phyloP scores from a whole-genome alignment of 305 asterid genomes.

The Nicotiana rustica region DNA sequence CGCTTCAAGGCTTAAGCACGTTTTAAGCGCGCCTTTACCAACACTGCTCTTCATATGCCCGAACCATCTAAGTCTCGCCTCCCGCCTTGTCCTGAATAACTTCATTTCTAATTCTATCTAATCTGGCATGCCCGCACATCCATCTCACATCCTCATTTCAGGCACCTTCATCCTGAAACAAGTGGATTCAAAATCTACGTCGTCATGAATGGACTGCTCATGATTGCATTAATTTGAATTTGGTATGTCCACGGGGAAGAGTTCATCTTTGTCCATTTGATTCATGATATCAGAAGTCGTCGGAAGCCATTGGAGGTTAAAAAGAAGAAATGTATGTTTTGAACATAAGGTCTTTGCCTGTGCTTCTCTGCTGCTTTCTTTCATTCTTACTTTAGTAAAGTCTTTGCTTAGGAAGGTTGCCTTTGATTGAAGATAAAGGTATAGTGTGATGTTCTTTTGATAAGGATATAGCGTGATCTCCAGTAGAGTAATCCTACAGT shows the following conservation, averaged over 20 bases:
- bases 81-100: too few relatives aligned
- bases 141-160: too few relatives aligned
- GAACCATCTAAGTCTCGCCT: too few relatives aligned
- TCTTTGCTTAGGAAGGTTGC: slow-evolving; percentile 10
- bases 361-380: neutral
- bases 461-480: slow-evolving; percentile 15
- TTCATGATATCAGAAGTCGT: neutral
- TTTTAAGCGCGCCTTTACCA: too few relatives aligned
- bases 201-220: slow-evolving; percentile 6
- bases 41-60: too few relatives aligned
- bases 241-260: neutral
- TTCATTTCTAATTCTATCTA: too few relatives aligned
- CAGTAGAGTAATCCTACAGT: slow-evolving; percentile 6
- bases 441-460: neutral
- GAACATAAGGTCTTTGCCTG: neutral
- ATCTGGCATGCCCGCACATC: too few relatives aligned
- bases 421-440: slow-evolving; percentile 1
- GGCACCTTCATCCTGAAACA: neutral
- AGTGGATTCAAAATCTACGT: slow-evolving; percentile 5
- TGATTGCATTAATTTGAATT: neutral
- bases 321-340: slow-evolving; percentile 19
- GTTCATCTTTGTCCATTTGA: slow-evolving; percentile 4
- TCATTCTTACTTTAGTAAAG: neutral
- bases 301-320: neutral
- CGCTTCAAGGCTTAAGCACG: too few relatives aligned